Evolutionary conservation across 2,329 filamentous ascomycete genomes (phyloP), one percentile per base, ranked within the genome.

Genomic region (Trematosphaeria pertusa): DNA sequence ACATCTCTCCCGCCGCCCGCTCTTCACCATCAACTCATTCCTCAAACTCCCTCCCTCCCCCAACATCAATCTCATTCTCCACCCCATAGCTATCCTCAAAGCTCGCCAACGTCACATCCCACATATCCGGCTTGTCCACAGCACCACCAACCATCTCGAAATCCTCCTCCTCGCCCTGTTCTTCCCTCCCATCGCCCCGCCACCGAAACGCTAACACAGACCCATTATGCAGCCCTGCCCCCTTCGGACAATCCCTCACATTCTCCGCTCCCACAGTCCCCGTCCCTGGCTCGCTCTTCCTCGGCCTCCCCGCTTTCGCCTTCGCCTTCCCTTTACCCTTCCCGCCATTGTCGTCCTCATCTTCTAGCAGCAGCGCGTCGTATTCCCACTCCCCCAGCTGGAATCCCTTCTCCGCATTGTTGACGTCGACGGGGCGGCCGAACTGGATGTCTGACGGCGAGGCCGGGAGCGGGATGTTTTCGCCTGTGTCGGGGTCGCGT

Each of bases 401-500:
- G 59, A 75, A 79, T 30, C 77, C 77, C 24, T 67, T 54, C 12
- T 49, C 54, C 1, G 73, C 56, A 20, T 78, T 71, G 47, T 73
- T 68, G 28, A 65, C 52, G 54, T 79, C 74, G 21, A 65, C 48
- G 1, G 74, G 70, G 28, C 67, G 65, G 5, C 72, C 78, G 26
- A 80, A 58, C 18, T 70, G 59, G 36, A 80, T 71, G 3, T 72
- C 69, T 6, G 66, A 61, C 2, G 74, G 50, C 3, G 65, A 68
- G 4, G 59, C 21, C 1, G 78, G 78, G 2, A 79, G 67, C 0
- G 63, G 39, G 28, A 72, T 61, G 11, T 65, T 53, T 28, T 69
- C 64, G 35, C 73, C 56, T 7, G 59, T 59, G 8, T 70, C 68
- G 17, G 57, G 24, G 43, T 64, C 42, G 24, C 56, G 55, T 1